phyloP scores from a whole-genome alignment of 306 rosid species.

The Prosopis cineraria region DNA sequence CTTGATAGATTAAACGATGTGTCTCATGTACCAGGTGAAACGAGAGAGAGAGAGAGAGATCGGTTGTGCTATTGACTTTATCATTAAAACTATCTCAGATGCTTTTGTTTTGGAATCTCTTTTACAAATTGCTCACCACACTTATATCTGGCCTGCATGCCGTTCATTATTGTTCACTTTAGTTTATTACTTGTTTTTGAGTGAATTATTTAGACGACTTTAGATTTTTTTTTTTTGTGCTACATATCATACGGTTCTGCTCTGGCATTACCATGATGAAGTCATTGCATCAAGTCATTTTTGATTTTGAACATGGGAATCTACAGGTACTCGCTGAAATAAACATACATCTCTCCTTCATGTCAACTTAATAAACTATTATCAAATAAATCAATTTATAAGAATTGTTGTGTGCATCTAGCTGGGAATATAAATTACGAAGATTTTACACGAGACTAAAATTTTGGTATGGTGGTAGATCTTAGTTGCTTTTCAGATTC shows the following conservation, averaged over 20 bases:
- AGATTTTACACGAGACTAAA: neutral
- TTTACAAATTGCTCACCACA: neutral
- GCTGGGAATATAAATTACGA: neutral
- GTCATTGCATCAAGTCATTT: neutral
- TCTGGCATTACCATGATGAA: neutral
- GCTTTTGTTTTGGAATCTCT: neutral
- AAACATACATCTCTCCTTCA: too few species aligned
- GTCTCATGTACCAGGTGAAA: neutral
- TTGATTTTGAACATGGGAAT: neutral
- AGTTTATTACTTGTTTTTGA: too few species aligned
- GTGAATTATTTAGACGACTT: neutral
- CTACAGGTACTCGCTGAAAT: neutral
- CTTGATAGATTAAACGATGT: neutral
- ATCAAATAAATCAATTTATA: too few species aligned
- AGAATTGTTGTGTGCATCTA: too few species aligned
- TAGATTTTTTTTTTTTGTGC: neutral
- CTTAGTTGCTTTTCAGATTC: neutral
- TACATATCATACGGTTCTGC: neutral
- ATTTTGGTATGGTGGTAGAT: neutral
- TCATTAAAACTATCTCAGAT: neutral
- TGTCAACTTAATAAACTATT: too few species aligned
- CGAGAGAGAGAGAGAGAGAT: neutral
- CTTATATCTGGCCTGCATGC: neutral
- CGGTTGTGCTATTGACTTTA: neutral
- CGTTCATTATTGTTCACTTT: too few species aligned